Evolutionary conservation across 306 rosid species (phyloP).

Genomic region (Abrus pulchellus): DNA sequence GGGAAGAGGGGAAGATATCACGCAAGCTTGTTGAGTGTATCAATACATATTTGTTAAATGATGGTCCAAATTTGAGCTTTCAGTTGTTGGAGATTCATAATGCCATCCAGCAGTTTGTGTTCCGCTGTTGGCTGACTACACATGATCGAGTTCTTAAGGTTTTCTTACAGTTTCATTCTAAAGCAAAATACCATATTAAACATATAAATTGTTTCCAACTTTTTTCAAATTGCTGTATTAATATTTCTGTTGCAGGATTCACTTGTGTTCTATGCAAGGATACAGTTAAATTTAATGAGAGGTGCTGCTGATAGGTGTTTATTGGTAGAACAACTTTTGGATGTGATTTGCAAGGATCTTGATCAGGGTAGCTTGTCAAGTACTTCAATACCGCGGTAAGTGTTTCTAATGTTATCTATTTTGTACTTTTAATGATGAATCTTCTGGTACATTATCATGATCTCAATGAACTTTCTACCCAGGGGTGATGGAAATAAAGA

Average conservation of each 20-base stretch:
- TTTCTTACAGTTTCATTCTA: conserved; percentile 36
- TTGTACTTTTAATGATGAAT: conserved; percentile 33
- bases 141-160: conserved; percentile 96
- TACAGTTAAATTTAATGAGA: conserved; percentile 76
- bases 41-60: conserved; percentile 82
- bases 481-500: conserved; percentile 85
- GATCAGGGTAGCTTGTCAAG: conserved; percentile 75
- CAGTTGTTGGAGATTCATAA: conserved; percentile 75
- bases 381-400: conserved; percentile 69
- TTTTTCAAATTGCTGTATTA: conserved; percentile 2
- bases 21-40: conserved; percentile 93
- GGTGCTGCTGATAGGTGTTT: conserved; percentile 67
- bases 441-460: conserved; percentile 36
- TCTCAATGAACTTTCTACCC: conserved; percentile 45
- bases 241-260: conserved; percentile 73
- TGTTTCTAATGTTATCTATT: conserved; percentile 41
- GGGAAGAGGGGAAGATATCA: conserved; percentile 89
- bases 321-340: conserved; percentile 84
- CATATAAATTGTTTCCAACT: not conserved
- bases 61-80: conserved; percentile 87
- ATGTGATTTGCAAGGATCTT: conserved; percentile 88
- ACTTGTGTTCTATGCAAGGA: conserved; percentile 74
- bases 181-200: conserved; percentile 28
- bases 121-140: conserved; percentile 84
- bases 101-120: conserved; percentile 79